Evolutionary conservation across 2,329 filamentous ascomycete genomes (phyloP).

Genomic region (Neoascochyta sp.): DNA sequence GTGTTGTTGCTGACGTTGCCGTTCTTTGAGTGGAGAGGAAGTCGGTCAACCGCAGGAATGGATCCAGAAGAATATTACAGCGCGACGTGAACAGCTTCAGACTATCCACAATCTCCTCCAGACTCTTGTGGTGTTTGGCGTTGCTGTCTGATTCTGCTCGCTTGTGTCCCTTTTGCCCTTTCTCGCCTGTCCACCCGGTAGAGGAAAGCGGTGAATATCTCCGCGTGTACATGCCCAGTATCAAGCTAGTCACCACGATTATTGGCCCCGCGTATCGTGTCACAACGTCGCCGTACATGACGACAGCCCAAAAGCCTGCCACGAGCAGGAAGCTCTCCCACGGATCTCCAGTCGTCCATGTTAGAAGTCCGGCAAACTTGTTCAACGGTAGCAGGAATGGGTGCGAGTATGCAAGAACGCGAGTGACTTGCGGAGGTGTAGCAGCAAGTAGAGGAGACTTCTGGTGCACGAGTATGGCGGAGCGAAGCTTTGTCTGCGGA

Average conservation of each 20-base stretch:
- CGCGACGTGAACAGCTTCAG: conserved; percentile 84
- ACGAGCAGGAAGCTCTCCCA: conserved; percentile 97
- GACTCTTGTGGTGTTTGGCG: conserved; percentile 81
- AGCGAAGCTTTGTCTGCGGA: conserved; percentile 70
- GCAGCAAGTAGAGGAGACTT: conserved; percentile 91
- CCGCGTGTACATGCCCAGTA: conserved; percentile 87
- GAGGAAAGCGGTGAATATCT: conserved; percentile 88
- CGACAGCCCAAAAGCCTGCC: conserved; percentile 76
- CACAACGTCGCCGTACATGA: conserved; percentile 82
- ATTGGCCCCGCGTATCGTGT: conserved; percentile 79
- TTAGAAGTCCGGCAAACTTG: conserved; percentile 76
- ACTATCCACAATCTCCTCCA: conserved; percentile 96
- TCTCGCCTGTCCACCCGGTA: conserved; percentile 70
- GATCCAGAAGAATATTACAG: conserved; percentile 89
- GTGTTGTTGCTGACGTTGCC: conserved; percentile 84
- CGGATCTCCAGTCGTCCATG: conserved; percentile 88
- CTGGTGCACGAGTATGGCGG: conserved; percentile 91
- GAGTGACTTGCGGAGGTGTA: conserved; percentile 90
- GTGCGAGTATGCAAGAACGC: conserved; percentile 91
- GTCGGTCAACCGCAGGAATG: conserved; percentile 82
- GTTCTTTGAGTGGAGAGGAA: conserved; percentile 89
- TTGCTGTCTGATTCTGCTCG: conserved; percentile 55
- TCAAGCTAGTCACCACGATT: conserved; percentile 72
- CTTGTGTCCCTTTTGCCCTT: conserved; percentile 51
- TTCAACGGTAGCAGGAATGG: conserved; percentile 90